Conservation (phyloP, 139 green algal species). For the Chlorella sp. region DNA sequence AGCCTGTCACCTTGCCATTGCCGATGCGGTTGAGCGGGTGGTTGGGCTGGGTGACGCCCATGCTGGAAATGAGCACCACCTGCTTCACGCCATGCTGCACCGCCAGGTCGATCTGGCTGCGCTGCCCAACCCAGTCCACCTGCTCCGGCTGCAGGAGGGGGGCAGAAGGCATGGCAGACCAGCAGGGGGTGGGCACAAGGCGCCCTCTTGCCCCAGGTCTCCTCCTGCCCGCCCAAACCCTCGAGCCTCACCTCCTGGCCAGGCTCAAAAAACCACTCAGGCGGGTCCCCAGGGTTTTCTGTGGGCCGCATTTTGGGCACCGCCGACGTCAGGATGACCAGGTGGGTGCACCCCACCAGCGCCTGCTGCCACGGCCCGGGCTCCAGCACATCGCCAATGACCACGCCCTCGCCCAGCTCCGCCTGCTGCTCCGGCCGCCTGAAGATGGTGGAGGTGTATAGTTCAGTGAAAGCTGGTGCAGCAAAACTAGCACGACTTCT, state of each 20-base stretch:
- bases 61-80: slow-evolving; percentile 54
- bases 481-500: too few relatives aligned
- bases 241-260: neutral
- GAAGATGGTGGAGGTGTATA: too few relatives aligned
- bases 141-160: neutral
- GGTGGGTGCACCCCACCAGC: neutral
- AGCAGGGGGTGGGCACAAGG: too few relatives aligned
- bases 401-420: neutral
- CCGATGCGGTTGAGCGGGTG: slow-evolving; percentile 47
- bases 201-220: neutral
- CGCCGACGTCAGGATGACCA: slow-evolving; percentile 28
- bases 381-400: neutral
- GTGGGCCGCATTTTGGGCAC: slow-evolving; percentile 32
- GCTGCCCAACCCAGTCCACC: slow-evolving; percentile 20
- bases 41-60: slow-evolving; percentile 30
- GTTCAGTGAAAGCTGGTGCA: too few relatives aligned
- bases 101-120: slow-evolving; percentile 55
- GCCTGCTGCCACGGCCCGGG: neutral
- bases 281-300: slow-evolving; percentile 32
- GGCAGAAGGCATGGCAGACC: too few relatives aligned
- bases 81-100: slow-evolving; percentile 40
- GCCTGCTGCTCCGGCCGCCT: slow-evolving; percentile 29
- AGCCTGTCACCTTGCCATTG: too few relatives aligned
- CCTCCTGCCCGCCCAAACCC: neutral
- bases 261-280: slow-evolving; percentile 49